Base-by-base conservation (phyloP, 768 basidiomycete genomes). In the Russula olivacea region DNA sequence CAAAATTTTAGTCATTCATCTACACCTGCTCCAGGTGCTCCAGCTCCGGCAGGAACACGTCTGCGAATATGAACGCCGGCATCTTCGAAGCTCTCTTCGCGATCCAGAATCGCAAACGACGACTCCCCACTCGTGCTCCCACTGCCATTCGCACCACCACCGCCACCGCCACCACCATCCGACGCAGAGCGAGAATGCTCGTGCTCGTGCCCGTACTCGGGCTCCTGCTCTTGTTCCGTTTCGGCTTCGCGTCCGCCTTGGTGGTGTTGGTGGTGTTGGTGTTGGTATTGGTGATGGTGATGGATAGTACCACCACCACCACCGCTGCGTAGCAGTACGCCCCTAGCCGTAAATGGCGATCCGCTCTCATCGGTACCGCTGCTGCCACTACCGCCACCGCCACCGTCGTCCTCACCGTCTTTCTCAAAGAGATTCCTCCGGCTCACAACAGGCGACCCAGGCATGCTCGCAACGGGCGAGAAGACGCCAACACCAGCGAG, bases 401-500 rank as follows among this genome's bases (percentile, higher is more conserved):
- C 52, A 4, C 23, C 54, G 5, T 55, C 65, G 15, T 52, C 60
- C 55, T 54, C 66, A 7, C 21, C 30, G 25, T 63, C 61, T 10
- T 25, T 43, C 6, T 56, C 48, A n/a, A 30, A 25, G 21, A 48
- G 12, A 5, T 52, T 45, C 48, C 47, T 34, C 49, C 55, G 63
- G 40, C 59, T 67, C 52, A 81, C 71, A 17, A 79, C 79, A 0
- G 89, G 89, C 43, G 88, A 89, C 32, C 86, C 76, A 6, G 89
- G 84, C 66, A 77, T 75, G 32, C 87, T 88, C 21, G 78, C 79
- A 47, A 82, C 84, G 55, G 89, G 89, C 8, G 88, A 90, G 69
- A 91, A 86, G 38, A 86, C 79, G 38, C 83, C 87, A 32, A 85
- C 88, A 14, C 88, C 89, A 0, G 87, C 81, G 49, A 90, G 76